phyloP scores from a whole-genome alignment of 2,329 filamentous ascomycete species.

The Salinomyces thailandicus region DNA sequence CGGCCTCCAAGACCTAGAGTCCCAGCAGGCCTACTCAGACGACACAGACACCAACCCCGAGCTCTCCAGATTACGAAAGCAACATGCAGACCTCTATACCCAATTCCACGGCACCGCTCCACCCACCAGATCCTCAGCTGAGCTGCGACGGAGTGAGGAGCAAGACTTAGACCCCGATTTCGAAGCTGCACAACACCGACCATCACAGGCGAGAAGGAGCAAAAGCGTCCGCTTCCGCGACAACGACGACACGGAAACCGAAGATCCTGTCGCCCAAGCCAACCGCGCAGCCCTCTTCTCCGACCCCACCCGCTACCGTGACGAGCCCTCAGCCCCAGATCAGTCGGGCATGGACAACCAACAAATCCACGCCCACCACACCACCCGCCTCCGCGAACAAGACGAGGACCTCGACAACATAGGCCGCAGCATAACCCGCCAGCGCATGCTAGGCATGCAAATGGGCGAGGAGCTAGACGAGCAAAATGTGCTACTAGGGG shows the following conservation, averaged over 20 bases:
- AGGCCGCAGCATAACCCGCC: constrained; percentile 75
- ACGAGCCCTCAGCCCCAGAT: constrained; percentile 50
- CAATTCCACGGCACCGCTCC: constrained; percentile 62
- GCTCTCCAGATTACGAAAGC: constrained; percentile 57
- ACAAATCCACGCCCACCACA: constrained; percentile 80
- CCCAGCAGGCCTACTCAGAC: constrained; percentile 45
- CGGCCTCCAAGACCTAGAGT: constrained; percentile 61
- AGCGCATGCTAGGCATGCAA: constrained; percentile 86
- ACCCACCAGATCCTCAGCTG: constrained; percentile 33
- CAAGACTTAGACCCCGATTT: constrained; percentile 53
- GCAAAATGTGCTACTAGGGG: constrained; percentile 80
- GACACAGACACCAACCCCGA: constrained; percentile 39
- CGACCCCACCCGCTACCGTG: constrained; percentile 46
- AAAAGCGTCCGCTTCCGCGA: constrained; percentile 70
- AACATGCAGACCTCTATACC: constrained; percentile 64
- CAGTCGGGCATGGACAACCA: constrained; percentile 58
- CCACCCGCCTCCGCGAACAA: constrained; percentile 71
- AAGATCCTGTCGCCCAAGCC: constrained; percentile 39
- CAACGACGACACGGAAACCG: constrained; percentile 28
- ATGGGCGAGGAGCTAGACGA: constrained; percentile 93
- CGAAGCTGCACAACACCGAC: constrained; percentile 43
- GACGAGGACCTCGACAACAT: constrained; percentile 86
- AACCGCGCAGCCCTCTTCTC: constrained; percentile 49
- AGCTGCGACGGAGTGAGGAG: constrained; percentile 54
- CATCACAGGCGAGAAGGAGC: constrained; percentile 30